Evolutionary conservation across 2,329 filamentous ascomycete species (phyloP).

Genomic region (Aspergillus bombycis): DNA sequence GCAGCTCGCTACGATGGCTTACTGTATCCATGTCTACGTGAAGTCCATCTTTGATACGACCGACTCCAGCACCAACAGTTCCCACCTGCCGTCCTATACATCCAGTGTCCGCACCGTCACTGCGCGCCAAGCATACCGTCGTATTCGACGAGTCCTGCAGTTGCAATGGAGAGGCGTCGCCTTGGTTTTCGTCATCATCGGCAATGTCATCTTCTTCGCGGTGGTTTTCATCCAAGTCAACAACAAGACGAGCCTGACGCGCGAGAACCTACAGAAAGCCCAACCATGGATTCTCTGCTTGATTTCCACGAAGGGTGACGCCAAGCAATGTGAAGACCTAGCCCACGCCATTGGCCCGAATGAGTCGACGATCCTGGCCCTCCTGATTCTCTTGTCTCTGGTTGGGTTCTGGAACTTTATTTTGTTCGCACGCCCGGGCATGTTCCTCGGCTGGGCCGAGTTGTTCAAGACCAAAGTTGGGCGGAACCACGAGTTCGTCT

Average conservation of each 20-base stretch:
- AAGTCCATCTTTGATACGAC: conserved; percentile 77
- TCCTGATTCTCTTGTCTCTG: conserved; percentile 80
- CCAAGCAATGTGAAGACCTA: conserved; percentile 65
- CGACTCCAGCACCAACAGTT: conserved; percentile 67
- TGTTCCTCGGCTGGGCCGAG: conserved; percentile 81
- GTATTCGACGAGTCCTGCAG: conserved; percentile 81
- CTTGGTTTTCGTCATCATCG: conserved; percentile 85
- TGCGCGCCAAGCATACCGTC: conserved; percentile 83
- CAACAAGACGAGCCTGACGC: conserved; percentile 63
- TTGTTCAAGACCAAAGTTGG: conserved; percentile 57
- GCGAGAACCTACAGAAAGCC: conserved; percentile 60
- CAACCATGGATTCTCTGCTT: conserved; percentile 74
- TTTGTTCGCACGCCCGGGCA: conserved; percentile 79
- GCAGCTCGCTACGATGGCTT: conserved; percentile 82
- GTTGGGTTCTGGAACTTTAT: conserved; percentile 85
- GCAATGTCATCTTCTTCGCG: conserved; percentile 92
- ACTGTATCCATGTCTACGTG: conserved; percentile 95
- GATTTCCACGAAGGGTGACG: conserved; percentile 59
- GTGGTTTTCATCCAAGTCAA: conserved; percentile 89
- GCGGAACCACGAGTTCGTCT: conserved; percentile 77
- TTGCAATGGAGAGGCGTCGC: conserved; percentile 93
- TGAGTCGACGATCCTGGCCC: conserved; percentile 75
- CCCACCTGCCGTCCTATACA: conserved; percentile 73
- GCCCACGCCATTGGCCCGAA: conserved; percentile 69
- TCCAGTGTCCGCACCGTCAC: conserved; percentile 78